phyloP scores from a whole-genome alignment of 2,329 filamentous ascomycete genomes.

The Pyrenophora tritici-repentis region DNA sequence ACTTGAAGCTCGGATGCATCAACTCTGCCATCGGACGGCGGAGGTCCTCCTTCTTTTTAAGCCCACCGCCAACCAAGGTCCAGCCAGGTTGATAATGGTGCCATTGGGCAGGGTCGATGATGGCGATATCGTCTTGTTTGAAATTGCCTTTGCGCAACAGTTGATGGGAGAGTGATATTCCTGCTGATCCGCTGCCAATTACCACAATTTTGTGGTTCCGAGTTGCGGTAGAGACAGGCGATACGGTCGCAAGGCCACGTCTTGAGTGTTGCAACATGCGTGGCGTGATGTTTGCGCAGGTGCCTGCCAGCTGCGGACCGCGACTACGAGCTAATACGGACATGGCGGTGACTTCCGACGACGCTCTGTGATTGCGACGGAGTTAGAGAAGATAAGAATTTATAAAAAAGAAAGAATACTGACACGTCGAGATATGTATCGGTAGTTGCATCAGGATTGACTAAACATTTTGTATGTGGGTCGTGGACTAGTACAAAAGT shows the following conservation, averaged over 20 bases:
- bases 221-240: constrained; percentile 37
- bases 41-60: constrained; percentile 66
- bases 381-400: too few species aligned
- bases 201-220: constrained; percentile 68
- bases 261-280: constrained; percentile 3
- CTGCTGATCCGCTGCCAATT: constrained; percentile 69
- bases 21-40: constrained; percentile 57
- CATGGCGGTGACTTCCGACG: too few species aligned
- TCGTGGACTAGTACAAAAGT: too few species aligned
- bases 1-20: constrained; percentile 64
- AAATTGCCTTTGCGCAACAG: constrained; percentile 65
- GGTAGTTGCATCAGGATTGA: too few species aligned
- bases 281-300: background rate
- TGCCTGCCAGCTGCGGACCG: too few species aligned
- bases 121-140: constrained; percentile 63
- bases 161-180: constrained; percentile 69
- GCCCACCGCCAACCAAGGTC: constrained; percentile 69
- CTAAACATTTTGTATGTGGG: too few species aligned
- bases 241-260: constrained; percentile 31
- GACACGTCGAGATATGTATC: too few species aligned
- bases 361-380: background rate
- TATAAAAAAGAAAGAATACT: too few species aligned
- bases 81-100: constrained; percentile 73
- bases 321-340: too few species aligned
- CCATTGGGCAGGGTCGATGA: constrained; percentile 66